These are phyloP conservation scores for Quercus gilva DNA, from an alignment of 306 rosid genomes.

Conservation along the genomic window DNA sequence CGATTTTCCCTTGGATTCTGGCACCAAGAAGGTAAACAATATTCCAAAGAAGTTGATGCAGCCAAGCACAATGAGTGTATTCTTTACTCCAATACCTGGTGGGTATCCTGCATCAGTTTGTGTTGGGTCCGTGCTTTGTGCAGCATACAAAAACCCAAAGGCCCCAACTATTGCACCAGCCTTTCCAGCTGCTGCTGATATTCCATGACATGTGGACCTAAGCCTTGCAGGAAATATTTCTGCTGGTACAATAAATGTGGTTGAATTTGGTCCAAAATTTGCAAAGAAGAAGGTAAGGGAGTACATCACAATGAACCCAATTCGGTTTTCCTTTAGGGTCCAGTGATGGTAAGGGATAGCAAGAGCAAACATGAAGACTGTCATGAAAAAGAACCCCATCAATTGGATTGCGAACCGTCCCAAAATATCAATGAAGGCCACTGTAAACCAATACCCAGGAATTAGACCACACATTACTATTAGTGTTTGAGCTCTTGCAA, in stretches of 20 bases:
- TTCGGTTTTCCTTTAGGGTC: constrained; percentile 40
- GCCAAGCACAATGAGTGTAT: constrained; percentile 67
- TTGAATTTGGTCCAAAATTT: constrained; percentile 88
- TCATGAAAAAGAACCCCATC: constrained; percentile 95
- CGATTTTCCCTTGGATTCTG: constrained; percentile 83
- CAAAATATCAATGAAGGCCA: constrained; percentile 52
- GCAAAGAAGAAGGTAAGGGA: constrained; percentile 82
- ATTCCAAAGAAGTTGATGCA: constrained; percentile 66
- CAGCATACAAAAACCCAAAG: constrained; percentile 81
- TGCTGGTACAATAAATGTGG: constrained; percentile 84
- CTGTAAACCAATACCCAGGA: constrained; percentile 94
- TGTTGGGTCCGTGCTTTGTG: constrained; percentile 38
- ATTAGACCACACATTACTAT: constrained; percentile 84
- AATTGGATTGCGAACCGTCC: constrained; percentile 81
- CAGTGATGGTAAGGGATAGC: constrained; percentile 90
- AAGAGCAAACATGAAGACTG: constrained; percentile 83
- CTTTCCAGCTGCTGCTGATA: constrained; percentile 86
- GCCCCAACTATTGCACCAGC: constrained; percentile 95
- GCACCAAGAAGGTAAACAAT: constrained; percentile 64
- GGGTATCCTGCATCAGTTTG: constrained; percentile 66
- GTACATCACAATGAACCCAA: constrained; percentile 71
- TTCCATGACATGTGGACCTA: constrained; percentile 89
- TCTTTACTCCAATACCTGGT: constrained; percentile 71
- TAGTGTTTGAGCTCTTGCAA: constrained; percentile 81
- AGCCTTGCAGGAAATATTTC: constrained; percentile 91